Percentiles rank a stretch among this genome's conserved stretches.
phyloP scores from a whole-genome alignment of 2,329 filamentous ascomycete species.

The Ophiostoma himal-ulmi region DNA sequence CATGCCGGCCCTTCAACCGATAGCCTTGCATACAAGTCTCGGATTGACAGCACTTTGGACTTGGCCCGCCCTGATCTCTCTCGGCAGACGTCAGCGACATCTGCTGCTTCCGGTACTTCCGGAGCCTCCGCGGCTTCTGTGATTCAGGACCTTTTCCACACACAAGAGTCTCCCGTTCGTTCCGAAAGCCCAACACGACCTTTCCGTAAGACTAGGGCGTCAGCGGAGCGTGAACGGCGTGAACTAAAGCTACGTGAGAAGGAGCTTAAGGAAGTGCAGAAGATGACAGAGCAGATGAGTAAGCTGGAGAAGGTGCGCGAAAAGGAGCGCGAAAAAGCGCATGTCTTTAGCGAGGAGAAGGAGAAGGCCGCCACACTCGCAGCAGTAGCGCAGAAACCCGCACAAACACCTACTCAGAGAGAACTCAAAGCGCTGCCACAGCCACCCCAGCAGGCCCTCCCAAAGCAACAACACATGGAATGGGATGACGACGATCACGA shows the following conservation, averaged over 20 bases:
- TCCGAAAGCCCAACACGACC: conserved; percentile 41
- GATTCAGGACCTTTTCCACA: conserved; percentile 17
- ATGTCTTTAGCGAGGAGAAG: conserved; percentile 52
- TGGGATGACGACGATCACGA: conserved; percentile 18
- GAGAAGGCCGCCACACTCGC: conserved; percentile 42
- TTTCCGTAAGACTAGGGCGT: conserved; percentile 51
- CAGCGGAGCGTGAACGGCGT: conserved; percentile 51
- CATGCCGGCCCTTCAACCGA: conserved; percentile 46
- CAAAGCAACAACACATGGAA: not conserved
- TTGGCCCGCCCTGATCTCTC: conserved; percentile 44
- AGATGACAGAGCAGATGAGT: conserved; percentile 53
- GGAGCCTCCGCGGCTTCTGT: conserved; percentile 29
- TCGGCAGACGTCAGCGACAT: conserved; percentile 31
- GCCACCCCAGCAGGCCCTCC: not conserved
- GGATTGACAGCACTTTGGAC: conserved; percentile 31
- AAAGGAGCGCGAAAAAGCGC: conserved; percentile 64
- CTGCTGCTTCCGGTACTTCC: conserved; percentile 24
- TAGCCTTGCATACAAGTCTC: conserved; percentile 35
- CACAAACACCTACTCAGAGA: conserved; percentile 34
- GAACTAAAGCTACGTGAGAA: conserved; percentile 55
- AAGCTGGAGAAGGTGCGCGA: conserved; percentile 64
- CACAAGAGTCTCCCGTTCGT: conserved; percentile 27
- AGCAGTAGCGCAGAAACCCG: conserved; percentile 39
- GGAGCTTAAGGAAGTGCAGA: conserved; percentile 55
- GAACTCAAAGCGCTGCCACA: conserved; percentile 38